Evolutionary conservation across 768 basidiomycete genomes (phyloP), one percentile per base, ranked within the genome.

Genomic region (Boletus rufocinnamomeus): DNA sequence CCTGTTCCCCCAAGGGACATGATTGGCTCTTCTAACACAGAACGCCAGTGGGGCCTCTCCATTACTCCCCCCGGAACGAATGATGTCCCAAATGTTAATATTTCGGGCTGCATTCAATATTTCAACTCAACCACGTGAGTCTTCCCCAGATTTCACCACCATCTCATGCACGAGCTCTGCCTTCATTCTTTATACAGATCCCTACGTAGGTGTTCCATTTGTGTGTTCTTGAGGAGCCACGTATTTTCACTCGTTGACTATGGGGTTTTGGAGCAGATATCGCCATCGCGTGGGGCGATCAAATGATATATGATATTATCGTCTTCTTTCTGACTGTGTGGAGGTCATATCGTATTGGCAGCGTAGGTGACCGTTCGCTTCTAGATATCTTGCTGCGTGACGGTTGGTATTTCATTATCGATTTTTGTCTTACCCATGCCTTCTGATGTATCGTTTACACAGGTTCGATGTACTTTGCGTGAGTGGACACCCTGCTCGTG

Each of bases 401-500:
- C 8, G 30, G 30, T 30, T 2, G 9, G 30, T 30, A 9, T 30
- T 9, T 30, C 30, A 30, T 30, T 9, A 30, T 1, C 6, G 6
- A 28, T 28, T 28, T 28, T 9, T 30, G 21, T 51, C 21, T 16
- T 9, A 34, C 34, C 30, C 6, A 25, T 5, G 17, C 27, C 10
- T 49, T 21, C 47, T 58, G 27, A 63, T 7, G 9, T 28, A 19
- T 35, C 14, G 3, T 40, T 3, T 14, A 11, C 21, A 4, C 25
- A 67, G 66, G 66, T 32, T 35, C 58, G 11, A 47, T 62, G 34
- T 67, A 67, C 28, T 66, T 66, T 56, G 64, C 59, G 66, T 67
- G 23, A 37, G 61, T 49, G 7, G 5, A 7, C 34, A 4, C 21
- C 3, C 6, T 9, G 16, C 13, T 21, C 14, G 34, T 43, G 47